Conservation (phyloP, 2,329 filamentous ascomycete genomes). For the Fonsecaea multimorphosa region DNA sequence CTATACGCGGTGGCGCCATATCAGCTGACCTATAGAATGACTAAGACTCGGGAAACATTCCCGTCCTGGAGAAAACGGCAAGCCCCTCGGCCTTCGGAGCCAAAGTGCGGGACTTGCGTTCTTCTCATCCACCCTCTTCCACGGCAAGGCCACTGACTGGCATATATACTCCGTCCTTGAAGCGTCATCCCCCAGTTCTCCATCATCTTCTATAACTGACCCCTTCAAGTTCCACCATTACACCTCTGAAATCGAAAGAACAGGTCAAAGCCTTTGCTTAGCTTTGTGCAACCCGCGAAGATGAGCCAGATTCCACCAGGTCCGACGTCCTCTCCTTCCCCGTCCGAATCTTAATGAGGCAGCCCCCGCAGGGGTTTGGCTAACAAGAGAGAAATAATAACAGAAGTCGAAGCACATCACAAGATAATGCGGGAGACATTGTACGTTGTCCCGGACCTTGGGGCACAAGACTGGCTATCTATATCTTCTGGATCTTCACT, state of each 20-base stretch:
- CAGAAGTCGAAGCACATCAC: slow-evolving; percentile 30
- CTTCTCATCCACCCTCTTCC: neutral
- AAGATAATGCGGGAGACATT: slow-evolving; percentile 26
- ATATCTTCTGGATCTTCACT: neutral
- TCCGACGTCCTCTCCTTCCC: neutral
- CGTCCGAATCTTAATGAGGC: neutral
- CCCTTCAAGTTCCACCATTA: neutral
- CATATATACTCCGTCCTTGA: neutral
- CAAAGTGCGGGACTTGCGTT: neutral
- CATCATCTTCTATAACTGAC: neutral
- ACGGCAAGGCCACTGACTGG: neutral
- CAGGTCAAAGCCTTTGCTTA: neutral
- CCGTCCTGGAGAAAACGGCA: neutral
- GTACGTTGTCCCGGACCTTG: slow-evolving; percentile 8
- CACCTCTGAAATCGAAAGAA: neutral
- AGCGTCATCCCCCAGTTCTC: neutral
- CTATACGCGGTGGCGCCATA: neutral
- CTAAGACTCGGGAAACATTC: neutral
- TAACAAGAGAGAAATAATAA: neutral
- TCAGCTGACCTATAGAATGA: neutral
- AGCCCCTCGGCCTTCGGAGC: neutral
- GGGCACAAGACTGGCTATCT: neutral
- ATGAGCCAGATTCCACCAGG: slow-evolving; percentile 23
- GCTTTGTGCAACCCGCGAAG: neutral
- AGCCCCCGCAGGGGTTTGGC: too few relatives aligned